Evolutionary conservation across 2,329 filamentous ascomycete species (phyloP).

Genomic region (Sodiomyces alkalinus): DNA sequence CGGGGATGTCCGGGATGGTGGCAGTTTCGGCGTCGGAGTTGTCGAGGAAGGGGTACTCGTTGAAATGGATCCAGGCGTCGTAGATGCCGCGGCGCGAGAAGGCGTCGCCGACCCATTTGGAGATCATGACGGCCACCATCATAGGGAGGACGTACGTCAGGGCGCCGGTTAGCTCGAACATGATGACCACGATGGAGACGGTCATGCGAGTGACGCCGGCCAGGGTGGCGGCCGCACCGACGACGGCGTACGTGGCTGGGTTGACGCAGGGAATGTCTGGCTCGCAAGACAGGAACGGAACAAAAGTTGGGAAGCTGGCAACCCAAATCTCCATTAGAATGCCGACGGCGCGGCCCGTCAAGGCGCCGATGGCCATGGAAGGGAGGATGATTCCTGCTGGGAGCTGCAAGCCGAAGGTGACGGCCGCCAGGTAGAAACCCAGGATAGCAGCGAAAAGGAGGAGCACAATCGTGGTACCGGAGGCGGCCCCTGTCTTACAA

Average conservation of each 20-base stretch:
- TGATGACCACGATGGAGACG: slow-evolving; percentile 96
- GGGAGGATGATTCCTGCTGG: slow-evolving; percentile 92
- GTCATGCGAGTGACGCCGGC: slow-evolving; percentile 92
- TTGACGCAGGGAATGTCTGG: slow-evolving; percentile 80
- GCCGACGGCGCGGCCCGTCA: slow-evolving; percentile 78
- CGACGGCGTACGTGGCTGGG: slow-evolving; percentile 89
- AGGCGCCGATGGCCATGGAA: slow-evolving; percentile 87
- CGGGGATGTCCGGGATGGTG: slow-evolving; percentile 65
- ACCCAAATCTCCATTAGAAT: slow-evolving; percentile 86
- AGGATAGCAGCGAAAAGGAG: slow-evolving; percentile 69
- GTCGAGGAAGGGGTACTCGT: slow-evolving; percentile 90
- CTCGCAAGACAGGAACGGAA: slow-evolving; percentile 67
- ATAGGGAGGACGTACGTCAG: slow-evolving; percentile 94
- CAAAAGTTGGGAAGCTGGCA: slow-evolving; percentile 56
- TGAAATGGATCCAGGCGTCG: slow-evolving; percentile 93
- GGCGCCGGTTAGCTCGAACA: slow-evolving; percentile 96
- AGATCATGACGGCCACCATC: slow-evolving; percentile 97
- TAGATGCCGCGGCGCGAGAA: slow-evolving; percentile 91
- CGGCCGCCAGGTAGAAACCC: slow-evolving; percentile 69
- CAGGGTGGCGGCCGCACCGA: slow-evolving; percentile 87
- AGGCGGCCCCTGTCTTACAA: slow-evolving; percentile 74
- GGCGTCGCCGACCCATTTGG: slow-evolving; percentile 95
- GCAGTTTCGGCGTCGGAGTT: slow-evolving; percentile 61
- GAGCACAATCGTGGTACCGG: slow-evolving; percentile 67
- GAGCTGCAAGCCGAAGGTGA: slow-evolving; percentile 89